These are phyloP conservation scores for Trichoderma atrobrunneum DNA, from an alignment of 2,329 filamentous ascomycete genomes.

Conservation along the genomic window DNA sequence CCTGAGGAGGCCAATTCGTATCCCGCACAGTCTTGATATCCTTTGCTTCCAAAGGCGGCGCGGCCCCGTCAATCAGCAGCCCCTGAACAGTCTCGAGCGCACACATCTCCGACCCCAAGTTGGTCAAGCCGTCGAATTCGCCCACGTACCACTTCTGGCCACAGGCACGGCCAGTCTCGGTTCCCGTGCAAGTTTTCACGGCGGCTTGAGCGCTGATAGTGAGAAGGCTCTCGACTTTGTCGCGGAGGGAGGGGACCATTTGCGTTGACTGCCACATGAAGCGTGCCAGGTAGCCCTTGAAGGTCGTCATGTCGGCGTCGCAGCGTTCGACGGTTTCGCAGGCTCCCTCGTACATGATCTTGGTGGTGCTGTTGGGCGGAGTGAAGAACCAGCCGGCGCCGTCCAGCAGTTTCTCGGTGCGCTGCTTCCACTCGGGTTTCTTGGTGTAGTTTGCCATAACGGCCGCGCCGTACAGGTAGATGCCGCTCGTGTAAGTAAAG, in stretches of 20 bases:
- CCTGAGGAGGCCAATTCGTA: constrained; percentile 21
- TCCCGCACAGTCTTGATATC: constrained; percentile 47
- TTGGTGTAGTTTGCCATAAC: constrained; percentile 61
- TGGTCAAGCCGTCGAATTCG: constrained; percentile 52
- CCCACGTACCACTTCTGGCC: constrained; percentile 62
- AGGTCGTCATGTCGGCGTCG: constrained; percentile 62
- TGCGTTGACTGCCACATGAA: constrained; percentile 60
- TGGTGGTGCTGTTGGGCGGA: constrained; percentile 45
- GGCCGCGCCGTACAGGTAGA: constrained; percentile 63
- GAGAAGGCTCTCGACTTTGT: constrained; percentile 48
- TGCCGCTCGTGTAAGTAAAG: constrained; percentile 65
- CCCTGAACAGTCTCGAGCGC: constrained; percentile 63
- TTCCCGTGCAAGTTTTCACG: constrained; percentile 55
- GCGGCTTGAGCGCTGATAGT: constrained; percentile 54
- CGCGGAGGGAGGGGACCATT: constrained; percentile 53
- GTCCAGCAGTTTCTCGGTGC: constrained; percentile 50
- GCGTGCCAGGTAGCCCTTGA: constrained; percentile 66
- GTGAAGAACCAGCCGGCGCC: constrained; percentile 55
- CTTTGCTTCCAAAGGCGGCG: constrained; percentile 45
- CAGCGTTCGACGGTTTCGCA: constrained; percentile 60
- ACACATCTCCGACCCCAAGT: constrained; percentile 63
- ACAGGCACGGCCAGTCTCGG: constrained; percentile 50
- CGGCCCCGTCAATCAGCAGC: constrained; percentile 45
- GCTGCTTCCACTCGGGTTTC: constrained; percentile 51
- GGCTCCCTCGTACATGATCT: constrained; percentile 64